Conservation (phyloP, 345 rosid genomes). For the Streptanthus diversifolius region DNA sequence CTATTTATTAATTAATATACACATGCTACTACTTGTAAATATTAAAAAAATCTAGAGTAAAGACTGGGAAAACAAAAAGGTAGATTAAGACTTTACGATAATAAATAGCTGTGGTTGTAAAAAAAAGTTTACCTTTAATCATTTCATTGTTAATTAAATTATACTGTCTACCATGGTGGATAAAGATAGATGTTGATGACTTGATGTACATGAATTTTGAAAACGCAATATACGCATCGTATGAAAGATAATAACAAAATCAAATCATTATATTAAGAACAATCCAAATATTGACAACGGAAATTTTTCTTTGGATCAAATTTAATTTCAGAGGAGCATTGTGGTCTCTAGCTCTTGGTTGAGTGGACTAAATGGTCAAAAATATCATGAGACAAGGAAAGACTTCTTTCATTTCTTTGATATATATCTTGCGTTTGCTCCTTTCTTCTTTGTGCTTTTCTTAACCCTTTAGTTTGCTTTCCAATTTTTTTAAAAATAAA, state of each 20-base stretch:
- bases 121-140: conserved; percentile 7
- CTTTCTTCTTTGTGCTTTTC: not conserved
- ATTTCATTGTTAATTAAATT: not conserved
- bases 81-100: not conserved
- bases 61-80: not conserved
- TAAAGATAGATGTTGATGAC: not conserved
- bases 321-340: not conserved
- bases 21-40: not conserved
- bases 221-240: conserved; percentile 14
- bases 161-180: conserved; percentile 18
- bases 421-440: not conserved
- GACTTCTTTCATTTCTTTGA: conserved; percentile 6
- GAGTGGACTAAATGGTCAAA: conserved; percentile 20
- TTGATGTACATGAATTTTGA: conserved; percentile 1
- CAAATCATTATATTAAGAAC: not conserved
- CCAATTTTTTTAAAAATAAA: no score
- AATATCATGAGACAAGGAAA: conserved; percentile 15
- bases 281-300: not conserved
- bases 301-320: not conserved
- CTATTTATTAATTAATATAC: not conserved
- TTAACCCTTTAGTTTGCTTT: not conserved
- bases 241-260: not conserved
- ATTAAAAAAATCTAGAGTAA: not conserved
- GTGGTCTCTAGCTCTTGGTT: not conserved
- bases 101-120: not conserved